These are phyloP conservation scores for Lactarius hengduanensis DNA, from an alignment of 768 basidiomycete species.

Conservation along the genomic window DNA sequence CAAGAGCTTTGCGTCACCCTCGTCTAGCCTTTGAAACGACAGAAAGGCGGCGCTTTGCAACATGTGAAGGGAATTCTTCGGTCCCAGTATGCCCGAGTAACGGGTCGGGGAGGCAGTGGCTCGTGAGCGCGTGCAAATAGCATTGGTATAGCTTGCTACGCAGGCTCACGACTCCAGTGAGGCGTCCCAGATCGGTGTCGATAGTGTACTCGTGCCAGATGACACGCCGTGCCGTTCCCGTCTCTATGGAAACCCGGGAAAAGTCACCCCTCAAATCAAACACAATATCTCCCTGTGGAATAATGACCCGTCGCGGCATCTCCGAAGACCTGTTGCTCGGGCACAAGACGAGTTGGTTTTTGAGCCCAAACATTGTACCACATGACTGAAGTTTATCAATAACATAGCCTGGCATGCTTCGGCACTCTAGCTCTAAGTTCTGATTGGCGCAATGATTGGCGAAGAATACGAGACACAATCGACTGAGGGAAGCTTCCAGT, in stretches of 20 bases:
- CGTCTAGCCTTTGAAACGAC: constrained; percentile 41
- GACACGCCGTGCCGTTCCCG: neutral
- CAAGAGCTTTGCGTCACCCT: neutral
- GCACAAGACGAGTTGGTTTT: constrained; percentile 32
- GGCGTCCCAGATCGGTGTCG: constrained; percentile 24
- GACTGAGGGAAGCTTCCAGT: too few species aligned
- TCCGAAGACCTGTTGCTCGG: neutral
- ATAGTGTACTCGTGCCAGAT: constrained; percentile 35
- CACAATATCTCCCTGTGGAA: constrained; percentile 9
- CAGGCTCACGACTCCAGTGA: constrained; percentile 34
- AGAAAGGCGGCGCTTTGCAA: constrained; percentile 32
- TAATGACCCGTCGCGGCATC: constrained; percentile 11
- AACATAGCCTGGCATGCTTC: too few species aligned
- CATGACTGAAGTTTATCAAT: too few species aligned
- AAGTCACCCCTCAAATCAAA: neutral
- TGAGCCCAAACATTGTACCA: constrained; percentile 47
- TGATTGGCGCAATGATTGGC: too few species aligned
- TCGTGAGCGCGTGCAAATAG: constrained; percentile 50
- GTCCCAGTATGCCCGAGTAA: too few species aligned
- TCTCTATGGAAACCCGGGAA: neutral
- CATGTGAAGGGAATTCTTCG: too few species aligned
- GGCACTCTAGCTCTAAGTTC: too few species aligned
- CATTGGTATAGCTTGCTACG: constrained; percentile 38
- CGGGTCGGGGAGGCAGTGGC: constrained; percentile 38
- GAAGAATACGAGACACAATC: too few species aligned